A percentile compares a stretch with the other conserved stretches of the same genome.
Conservation (phyloP, 306 rosid genomes). For the peach (Prunus persica) region DNA sequence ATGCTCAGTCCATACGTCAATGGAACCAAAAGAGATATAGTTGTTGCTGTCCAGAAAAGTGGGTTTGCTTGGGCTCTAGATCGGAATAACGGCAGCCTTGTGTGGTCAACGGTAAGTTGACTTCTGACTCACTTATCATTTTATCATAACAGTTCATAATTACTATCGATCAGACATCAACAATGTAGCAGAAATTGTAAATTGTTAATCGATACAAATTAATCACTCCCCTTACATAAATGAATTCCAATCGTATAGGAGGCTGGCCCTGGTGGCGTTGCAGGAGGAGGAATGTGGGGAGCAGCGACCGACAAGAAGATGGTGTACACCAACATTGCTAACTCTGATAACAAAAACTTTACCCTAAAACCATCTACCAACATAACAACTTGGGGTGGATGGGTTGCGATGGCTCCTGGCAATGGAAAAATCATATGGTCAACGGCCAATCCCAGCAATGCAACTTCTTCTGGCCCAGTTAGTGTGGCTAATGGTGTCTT, state of each 20-base stretch:
- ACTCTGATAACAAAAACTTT: slow-evolving; percentile 27
- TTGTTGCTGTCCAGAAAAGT: slow-evolving; percentile 59
- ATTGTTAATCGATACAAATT: too few relatives aligned
- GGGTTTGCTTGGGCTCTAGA: slow-evolving; percentile 67
- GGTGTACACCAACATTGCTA: slow-evolving; percentile 55
- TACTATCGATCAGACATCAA: too few relatives aligned
- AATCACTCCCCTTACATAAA: too few relatives aligned
- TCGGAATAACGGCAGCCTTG: slow-evolving; percentile 42
- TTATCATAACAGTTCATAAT: too few relatives aligned
- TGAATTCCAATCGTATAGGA: slow-evolving; percentile 27
- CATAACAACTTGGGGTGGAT: slow-evolving; percentile 40
- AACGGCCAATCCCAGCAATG: slow-evolving; percentile 31
- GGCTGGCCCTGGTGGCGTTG: slow-evolving; percentile 48
- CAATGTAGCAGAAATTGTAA: too few relatives aligned
- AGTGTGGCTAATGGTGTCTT: slow-evolving; percentile 49
- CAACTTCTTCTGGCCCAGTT: slow-evolving; percentile 37
- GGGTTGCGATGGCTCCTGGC: slow-evolving; percentile 53
- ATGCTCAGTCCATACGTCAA: slow-evolving; percentile 30
- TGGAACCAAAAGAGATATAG: slow-evolving; percentile 40
- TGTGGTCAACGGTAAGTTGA: slow-evolving; percentile 41
- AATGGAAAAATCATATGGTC: slow-evolving; percentile 52
- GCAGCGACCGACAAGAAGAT: slow-evolving; percentile 49
- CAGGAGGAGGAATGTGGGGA: slow-evolving; percentile 57
- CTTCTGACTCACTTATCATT: background rate
- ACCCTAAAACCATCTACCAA: slow-evolving; percentile 39